phyloP scores from a whole-genome alignment of 1,139 yeast genomes.

The Candida dubliniensis region DNA sequence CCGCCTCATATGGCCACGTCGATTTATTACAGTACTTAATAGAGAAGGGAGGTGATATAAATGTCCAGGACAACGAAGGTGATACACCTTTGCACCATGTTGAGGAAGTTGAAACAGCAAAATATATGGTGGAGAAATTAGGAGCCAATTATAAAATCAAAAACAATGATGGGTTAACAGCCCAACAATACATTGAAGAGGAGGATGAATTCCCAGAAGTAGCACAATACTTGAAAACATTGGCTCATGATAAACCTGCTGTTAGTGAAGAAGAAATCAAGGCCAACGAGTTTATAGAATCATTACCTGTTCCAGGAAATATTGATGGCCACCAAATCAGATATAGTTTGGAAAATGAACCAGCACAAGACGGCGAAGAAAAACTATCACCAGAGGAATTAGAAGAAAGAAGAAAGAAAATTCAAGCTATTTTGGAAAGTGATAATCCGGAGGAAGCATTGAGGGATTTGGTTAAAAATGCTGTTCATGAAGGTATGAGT shows the following conservation, averaged over 20 bases:
- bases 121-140: constrained; percentile 59
- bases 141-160: constrained; percentile 63
- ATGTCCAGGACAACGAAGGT: constrained; percentile 83
- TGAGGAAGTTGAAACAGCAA: constrained; percentile 69
- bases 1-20: constrained; percentile 85
- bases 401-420: constrained; percentile 58
- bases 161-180: constrained; percentile 74
- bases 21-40: constrained; percentile 65
- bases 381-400: constrained; percentile 25
- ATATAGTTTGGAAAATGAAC: constrained; percentile 53
- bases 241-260: constrained; percentile 38
- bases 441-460: constrained; percentile 80
- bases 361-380: constrained; percentile 36
- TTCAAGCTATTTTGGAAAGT: constrained; percentile 71
- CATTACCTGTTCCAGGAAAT: constrained; percentile 43
- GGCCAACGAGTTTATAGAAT: constrained; percentile 18
- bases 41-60: constrained; percentile 70
- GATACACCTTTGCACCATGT: constrained; percentile 94
- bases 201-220: constrained; percentile 86
- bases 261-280: constrained; percentile 10
- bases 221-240: constrained; percentile 56
- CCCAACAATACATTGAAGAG: constrained; percentile 69
- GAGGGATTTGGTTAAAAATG: constrained; percentile 62
- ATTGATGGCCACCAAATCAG: constrained; percentile 57
- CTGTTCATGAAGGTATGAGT: constrained; percentile 55